These are phyloP conservation scores for Orbilia brochopaga DNA, from an alignment of 2,329 filamentous ascomycete genomes.

Conservation along the genomic window DNA sequence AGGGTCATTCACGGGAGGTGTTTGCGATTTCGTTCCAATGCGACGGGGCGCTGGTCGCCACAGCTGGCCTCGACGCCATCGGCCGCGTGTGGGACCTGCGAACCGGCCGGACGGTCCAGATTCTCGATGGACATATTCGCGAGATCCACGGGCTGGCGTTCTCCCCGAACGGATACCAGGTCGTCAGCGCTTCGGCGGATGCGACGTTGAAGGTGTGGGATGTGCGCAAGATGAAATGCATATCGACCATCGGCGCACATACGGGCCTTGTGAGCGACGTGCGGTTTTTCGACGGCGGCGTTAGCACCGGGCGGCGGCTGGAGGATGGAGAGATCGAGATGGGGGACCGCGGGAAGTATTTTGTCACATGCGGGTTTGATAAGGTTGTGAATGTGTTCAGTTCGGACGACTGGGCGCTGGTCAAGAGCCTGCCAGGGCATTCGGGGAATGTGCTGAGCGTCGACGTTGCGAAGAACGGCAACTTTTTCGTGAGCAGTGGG, in stretches of 20 bases:
- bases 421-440: constrained; percentile 87
- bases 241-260: constrained; percentile 87
- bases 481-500: constrained; percentile 92
- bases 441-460: constrained; percentile 89
- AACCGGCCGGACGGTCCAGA: constrained; percentile 92
- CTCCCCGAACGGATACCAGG: constrained; percentile 87
- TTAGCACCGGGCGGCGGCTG: constrained; percentile 39
- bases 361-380: constrained; percentile 90
- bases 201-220: constrained; percentile 99
- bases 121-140: constrained; percentile 89
- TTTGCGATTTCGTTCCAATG: constrained; percentile 88
- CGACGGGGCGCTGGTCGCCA: constrained; percentile 88
- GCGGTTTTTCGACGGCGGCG: constrained; percentile 82
- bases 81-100: constrained; percentile 94
- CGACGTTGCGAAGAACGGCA: constrained; percentile 82
- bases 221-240: constrained; percentile 81
- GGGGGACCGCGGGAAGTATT: constrained; percentile 79
- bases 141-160: constrained; percentile 94
- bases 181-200: constrained; percentile 89
- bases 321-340: constrained; percentile 74
- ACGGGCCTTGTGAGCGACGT: constrained; percentile 89
- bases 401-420: constrained; percentile 90
- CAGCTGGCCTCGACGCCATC: constrained; percentile 91
- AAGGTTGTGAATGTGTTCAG: constrained; percentile 95
- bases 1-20: constrained; percentile 92